These are phyloP conservation scores for Trichoderma simmonsii DNA, from an alignment of 2,329 filamentous ascomycete genomes.

Conservation along the genomic window DNA sequence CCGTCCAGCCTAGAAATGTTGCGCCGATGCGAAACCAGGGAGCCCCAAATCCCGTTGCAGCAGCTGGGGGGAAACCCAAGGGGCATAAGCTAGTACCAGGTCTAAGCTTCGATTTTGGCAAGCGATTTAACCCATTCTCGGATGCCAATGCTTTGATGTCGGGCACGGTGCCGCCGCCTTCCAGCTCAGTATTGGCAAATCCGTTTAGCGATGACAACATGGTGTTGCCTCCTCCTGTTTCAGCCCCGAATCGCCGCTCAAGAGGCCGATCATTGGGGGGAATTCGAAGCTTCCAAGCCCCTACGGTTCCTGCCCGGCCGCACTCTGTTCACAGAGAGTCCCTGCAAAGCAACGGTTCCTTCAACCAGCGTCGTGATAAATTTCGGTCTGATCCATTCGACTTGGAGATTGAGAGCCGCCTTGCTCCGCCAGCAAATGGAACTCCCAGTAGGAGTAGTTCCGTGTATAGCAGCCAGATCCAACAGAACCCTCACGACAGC, in stretches of 20 bases:
- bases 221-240: slow-evolving; percentile 29
- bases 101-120: slow-evolving; percentile 34
- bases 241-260: slow-evolving; percentile 40
- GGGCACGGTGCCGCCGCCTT: not conserved
- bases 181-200: slow-evolving; percentile 25
- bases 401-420: slow-evolving; percentile 44
- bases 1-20: slow-evolving; percentile 41
- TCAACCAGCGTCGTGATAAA: slow-evolving; percentile 49
- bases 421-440: slow-evolving; percentile 21
- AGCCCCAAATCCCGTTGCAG: not conserved
- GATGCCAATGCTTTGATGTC: slow-evolving; percentile 40
- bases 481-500: slow-evolving; percentile 23
- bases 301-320: slow-evolving; percentile 36
- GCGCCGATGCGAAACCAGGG: not conserved
- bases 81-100: slow-evolving; percentile 40
- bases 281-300: slow-evolving; percentile 27
- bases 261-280: slow-evolving; percentile 44
- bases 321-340: slow-evolving; percentile 38
- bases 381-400: slow-evolving; percentile 65
- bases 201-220: slow-evolving; percentile 52
- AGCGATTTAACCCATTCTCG: slow-evolving; percentile 44
- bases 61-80: slow-evolving; percentile 25
- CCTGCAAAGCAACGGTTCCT: slow-evolving; percentile 39
- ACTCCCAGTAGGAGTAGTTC: slow-evolving; percentile 23
- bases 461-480: slow-evolving; percentile 46